A percentile compares a stretch with the other conserved stretches of the same genome.
phyloP scores from a whole-genome alignment of 1,284 basidiomycete genomes.

The Trichosporon ovoides region DNA sequence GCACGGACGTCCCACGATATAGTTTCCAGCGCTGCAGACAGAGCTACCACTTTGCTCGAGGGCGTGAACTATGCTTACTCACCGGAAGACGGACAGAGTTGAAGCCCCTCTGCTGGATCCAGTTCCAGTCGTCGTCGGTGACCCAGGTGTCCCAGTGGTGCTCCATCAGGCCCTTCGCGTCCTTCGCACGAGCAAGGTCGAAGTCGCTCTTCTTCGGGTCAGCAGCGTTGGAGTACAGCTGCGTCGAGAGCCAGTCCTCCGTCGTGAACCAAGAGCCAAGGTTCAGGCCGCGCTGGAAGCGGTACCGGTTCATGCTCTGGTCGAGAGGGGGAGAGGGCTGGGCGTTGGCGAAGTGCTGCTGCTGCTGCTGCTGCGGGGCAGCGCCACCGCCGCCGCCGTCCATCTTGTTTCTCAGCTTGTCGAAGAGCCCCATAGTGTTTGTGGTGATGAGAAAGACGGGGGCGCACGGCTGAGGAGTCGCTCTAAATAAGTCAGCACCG shows the following conservation, averaged over 20 bases:
- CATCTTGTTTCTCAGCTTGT: slow-evolving; percentile 35
- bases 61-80: no score
- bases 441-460: background rate
- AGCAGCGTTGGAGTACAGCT: slow-evolving; percentile 50
- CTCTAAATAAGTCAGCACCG: no score
- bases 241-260: slow-evolving; percentile 64
- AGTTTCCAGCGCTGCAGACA: no score
- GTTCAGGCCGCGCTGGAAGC: slow-evolving; percentile 76
- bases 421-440: slow-evolving; percentile 40
- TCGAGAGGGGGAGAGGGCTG: slow-evolving; percentile 19
- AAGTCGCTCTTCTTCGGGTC: slow-evolving; percentile 55
- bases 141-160: slow-evolving; percentile 79
- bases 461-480: no score
- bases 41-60: no score
- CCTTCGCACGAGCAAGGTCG: slow-evolving; percentile 60
- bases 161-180: slow-evolving; percentile 62
- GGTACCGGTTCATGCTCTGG: slow-evolving; percentile 55
- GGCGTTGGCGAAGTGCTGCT: slow-evolving; percentile 12
- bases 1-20: background rate
- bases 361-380: background rate
- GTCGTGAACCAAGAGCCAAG: slow-evolving; percentile 69
- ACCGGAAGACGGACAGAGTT: slow-evolving; percentile 81
- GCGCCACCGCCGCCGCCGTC: slow-evolving; percentile 4
- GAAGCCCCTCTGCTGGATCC: slow-evolving; percentile 67
- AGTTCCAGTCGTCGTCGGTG: slow-evolving; percentile 62